A percentile compares a stretch with the other conserved stretches of the same genome.
Evolutionary conservation across 768 basidiomycete genomes (phyloP).

Genomic region (Stropharia rugosoannulata): DNA sequence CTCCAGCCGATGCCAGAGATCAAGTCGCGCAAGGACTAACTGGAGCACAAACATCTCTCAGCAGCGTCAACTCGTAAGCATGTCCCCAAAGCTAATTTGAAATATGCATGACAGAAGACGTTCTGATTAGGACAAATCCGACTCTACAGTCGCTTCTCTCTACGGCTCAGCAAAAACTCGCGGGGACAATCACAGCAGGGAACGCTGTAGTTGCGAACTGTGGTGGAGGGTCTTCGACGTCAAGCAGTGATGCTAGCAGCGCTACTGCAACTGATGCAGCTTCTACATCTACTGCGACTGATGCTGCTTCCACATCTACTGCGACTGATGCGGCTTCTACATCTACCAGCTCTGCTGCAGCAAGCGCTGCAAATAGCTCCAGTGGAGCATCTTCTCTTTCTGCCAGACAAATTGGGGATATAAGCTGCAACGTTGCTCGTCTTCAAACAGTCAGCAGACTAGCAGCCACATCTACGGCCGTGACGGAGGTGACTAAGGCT

Average conservation of each 20-base stretch:
- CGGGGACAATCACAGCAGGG: neutral
- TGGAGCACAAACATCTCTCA: constrained; percentile 10
- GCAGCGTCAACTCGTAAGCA: constrained; percentile 9
- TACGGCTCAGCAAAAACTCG: neutral
- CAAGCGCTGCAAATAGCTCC: neutral
- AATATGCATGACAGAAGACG: neutral
- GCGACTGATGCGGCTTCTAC: neutral
- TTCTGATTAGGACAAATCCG: neutral
- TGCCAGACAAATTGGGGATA: neutral
- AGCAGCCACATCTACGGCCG: neutral
- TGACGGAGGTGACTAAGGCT: neutral
- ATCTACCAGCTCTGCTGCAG: neutral
- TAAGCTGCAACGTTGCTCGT: constrained; percentile 2
- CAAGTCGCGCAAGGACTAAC: constrained; percentile 10
- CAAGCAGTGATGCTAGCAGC: no score
- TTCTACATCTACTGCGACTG: no score
- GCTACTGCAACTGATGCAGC: no score
- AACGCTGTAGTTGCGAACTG: neutral
- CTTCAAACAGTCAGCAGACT: constrained; percentile 4
- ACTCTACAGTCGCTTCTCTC: neutral
- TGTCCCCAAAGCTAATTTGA: neutral
- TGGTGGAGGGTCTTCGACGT: neutral
- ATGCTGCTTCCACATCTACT: no score
- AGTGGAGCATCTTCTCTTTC: neutral
- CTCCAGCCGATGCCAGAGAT: constrained; percentile 14